phyloP scores from a whole-genome alignment of 2,329 filamentous ascomycete species.

The Zasmidium citrigriseum region DNA sequence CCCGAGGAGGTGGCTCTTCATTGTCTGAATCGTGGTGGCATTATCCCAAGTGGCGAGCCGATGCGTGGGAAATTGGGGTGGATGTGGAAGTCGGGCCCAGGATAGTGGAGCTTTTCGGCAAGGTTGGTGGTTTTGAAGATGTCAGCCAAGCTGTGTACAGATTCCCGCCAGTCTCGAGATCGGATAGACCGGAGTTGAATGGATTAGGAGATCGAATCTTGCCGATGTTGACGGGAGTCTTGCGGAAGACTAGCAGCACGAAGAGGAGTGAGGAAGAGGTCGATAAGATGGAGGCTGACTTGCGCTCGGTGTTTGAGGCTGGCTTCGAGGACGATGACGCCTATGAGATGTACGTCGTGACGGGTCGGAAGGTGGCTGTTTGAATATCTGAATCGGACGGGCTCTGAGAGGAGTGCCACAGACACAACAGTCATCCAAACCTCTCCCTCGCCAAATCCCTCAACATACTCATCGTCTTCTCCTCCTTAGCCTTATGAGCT shows the following conservation, averaged over 20 bases:
- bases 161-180: neutral
- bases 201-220: neutral
- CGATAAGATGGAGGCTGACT: neutral
- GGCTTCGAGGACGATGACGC: neutral
- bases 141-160: neutral
- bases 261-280: neutral
- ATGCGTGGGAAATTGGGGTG: neutral
- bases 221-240: neutral
- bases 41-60: neutral
- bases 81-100: constrained; percentile 3
- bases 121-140: neutral
- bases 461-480: constrained; percentile 80
- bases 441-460: constrained; percentile 75
- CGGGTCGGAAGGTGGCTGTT: neutral
- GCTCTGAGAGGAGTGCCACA: neutral
- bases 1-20: too few species aligned
- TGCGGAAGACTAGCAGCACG: neutral
- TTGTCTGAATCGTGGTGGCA: neutral
- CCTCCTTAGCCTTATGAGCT: constrained; percentile 74
- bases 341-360: neutral
- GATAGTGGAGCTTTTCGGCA: neutral
- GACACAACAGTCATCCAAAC: constrained; percentile 57
- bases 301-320: neutral
- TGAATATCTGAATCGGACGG: too few species aligned
- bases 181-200: neutral